phyloP scores from a whole-genome alignment of 1,139 yeast species.

The Arxiozyma telluris region DNA sequence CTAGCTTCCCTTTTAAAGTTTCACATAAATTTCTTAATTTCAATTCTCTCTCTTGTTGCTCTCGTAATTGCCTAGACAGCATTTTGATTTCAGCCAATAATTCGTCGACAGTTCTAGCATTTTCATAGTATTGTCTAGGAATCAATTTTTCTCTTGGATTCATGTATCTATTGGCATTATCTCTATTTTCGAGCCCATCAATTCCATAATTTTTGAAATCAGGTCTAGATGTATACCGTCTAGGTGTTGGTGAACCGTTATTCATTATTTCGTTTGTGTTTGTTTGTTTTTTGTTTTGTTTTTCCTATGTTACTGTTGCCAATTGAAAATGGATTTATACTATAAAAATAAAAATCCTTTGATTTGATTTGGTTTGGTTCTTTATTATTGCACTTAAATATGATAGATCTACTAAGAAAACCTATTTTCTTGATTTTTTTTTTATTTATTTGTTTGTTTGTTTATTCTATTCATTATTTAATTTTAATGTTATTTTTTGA shows the following conservation, averaged over 20 bases:
- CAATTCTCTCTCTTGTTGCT: not conserved
- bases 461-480: no score
- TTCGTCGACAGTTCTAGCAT: constrained; percentile 4
- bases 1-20: constrained; percentile 7
- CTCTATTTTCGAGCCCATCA: no score
- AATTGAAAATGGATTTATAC: no score
- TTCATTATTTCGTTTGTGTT: constrained; percentile 7
- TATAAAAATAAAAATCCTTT: no score
- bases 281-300: not conserved
- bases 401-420: no score
- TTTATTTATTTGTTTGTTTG: no score
- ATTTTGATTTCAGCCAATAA: not conserved
- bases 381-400: no score
- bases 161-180: not conserved
- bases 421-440: no score
- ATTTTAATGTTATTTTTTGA: no score
- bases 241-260: constrained; percentile 19
- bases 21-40: constrained; percentile 6
- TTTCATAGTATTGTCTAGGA: constrained; percentile 8
- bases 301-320: no score
- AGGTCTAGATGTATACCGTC: constrained; percentile 13
- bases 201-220: constrained; percentile 3
- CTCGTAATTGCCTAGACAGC: not conserved
- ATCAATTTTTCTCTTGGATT: constrained; percentile 5
- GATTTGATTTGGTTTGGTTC: no score